Percentiles rank a stretch among this genome's conserved stretches.
These are phyloP conservation scores for Eucalyptus brandiana DNA, from an alignment of 345 rosid genomes.

Conservation along the genomic window DNA sequence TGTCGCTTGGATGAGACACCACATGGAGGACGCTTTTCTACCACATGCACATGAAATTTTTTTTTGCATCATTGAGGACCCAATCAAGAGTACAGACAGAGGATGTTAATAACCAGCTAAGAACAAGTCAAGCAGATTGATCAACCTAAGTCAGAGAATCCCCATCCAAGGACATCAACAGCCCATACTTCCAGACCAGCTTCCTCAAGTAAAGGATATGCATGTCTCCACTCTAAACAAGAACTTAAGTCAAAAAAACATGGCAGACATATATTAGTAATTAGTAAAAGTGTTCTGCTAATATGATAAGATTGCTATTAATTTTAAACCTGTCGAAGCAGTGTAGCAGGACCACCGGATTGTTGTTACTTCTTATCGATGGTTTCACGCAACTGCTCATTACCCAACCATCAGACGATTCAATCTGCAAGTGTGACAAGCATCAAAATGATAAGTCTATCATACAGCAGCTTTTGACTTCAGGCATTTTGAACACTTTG, in stretches of 20 bases:
- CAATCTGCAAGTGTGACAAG: slow-evolving; percentile 13
- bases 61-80: background rate
- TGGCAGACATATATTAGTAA: background rate
- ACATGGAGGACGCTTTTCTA: slow-evolving; percentile 61
- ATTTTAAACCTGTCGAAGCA: slow-evolving; percentile 72
- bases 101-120: background rate
- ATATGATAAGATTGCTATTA: background rate
- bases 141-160: slow-evolving; percentile 75
- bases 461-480: background rate
- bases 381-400: slow-evolving; percentile 82
- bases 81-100: background rate
- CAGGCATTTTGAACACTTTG: background rate
- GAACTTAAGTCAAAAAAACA: slow-evolving; percentile 23
- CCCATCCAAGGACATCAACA: slow-evolving; percentile 89
- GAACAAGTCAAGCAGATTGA: background rate
- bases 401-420: slow-evolving; percentile 19
- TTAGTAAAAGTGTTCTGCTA: background rate
- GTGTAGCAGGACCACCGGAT: slow-evolving; percentile 70
- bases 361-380: slow-evolving; percentile 9
- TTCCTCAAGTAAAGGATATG: slow-evolving; percentile 62
- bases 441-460: background rate
- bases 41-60: background rate
- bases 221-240: slow-evolving; percentile 76
- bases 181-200: slow-evolving; percentile 87
- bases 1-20: slow-evolving; percentile 57